phyloP scores from a whole-genome alignment of 2,329 filamentous ascomycete genomes.

The Aspergillus udagawae region DNA sequence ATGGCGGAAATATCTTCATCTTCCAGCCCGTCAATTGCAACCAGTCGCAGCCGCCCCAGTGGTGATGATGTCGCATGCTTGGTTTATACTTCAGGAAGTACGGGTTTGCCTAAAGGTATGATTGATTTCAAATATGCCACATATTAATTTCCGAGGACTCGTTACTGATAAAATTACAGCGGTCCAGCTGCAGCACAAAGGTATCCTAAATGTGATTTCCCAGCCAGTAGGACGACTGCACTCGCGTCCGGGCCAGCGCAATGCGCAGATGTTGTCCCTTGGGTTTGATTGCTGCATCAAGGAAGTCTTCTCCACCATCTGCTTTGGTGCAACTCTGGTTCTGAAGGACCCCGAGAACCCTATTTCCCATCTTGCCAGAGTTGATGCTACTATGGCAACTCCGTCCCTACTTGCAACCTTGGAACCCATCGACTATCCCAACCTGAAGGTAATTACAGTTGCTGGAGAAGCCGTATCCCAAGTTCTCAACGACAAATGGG shows the following conservation, averaged over 20 bases:
- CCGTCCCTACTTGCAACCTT: neutral
- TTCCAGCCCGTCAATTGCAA: no score
- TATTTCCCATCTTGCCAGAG: neutral
- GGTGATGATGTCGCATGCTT: neutral
- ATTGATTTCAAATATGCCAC: neutral
- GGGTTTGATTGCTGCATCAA: slow-evolving; percentile 43
- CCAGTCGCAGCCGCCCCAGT: neutral
- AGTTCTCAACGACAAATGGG: neutral
- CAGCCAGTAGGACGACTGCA: neutral
- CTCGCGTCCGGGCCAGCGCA: slow-evolving; percentile 17
- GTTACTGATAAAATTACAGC: neutral
- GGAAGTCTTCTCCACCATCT: slow-evolving; percentile 37
- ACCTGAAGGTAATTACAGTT: neutral
- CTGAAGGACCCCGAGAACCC: neutral
- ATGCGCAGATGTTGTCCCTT: slow-evolving; percentile 40
- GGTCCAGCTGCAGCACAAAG: neutral
- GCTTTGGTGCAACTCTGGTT: slow-evolving; percentile 25
- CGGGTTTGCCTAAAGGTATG: neutral
- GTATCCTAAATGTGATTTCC: neutral
- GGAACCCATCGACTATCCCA: neutral
- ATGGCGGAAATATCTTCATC: neutral
- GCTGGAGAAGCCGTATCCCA: neutral
- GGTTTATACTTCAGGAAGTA: neutral
- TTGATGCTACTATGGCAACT: neutral
- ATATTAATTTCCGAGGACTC: no score